Base-by-base conservation (phyloP, 2,329 filamentous ascomycete genomes). In the Apiospora arundinis region DNA sequence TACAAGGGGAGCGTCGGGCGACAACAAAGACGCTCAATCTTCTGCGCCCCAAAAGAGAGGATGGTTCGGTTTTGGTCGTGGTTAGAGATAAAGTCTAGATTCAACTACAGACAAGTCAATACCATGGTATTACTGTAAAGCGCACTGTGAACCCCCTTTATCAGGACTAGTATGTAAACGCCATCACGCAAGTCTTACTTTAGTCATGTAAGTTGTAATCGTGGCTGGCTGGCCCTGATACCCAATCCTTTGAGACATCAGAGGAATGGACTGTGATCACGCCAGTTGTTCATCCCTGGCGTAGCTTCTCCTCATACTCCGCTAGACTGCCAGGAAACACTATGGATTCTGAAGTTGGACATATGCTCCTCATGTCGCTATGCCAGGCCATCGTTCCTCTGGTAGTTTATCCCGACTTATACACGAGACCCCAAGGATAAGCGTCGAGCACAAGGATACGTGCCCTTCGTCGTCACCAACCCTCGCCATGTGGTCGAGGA, bases 61-160 rank as follows among this genome's bases (percentile, higher is more conserved):
- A 25, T 95, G 93, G 93, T 95, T 95, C 82, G 91, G 92, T 0
- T 95, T 95, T 78, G 88, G 88, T 63, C 82, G 88, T 88, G 78
- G 74, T 70, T 69, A 56, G 56, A 63, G 21, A 14, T 14, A 21
- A 63, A 14, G 56, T n/a, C 9, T 40, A 63, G 56, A 40, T 63
- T 14, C 32, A 63, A 63, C 40, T 63, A 40, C 56, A 28, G 32
- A 63, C 3, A 40, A 40, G n/a, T 14, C 32, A 40, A 40, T 18
- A 8, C 40, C 56, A 40, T 21, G 8, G 7, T 18, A 40, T 63
- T n/a, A 40, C 28, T 40, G 56, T 40, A 21, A 40, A 63, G 56
- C 56, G 56, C 56, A 40, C 56, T 63, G 56, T 63, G 56, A 40
- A 32, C 16, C 56, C 56, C 56, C 56, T 63, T 21, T 37, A 37